A percentile compares a stretch with the other conserved stretches of the same genome.
Conservation (phyloP, 495 filamentous ascomycete genomes). For the Mytilinidion resinicola region DNA sequence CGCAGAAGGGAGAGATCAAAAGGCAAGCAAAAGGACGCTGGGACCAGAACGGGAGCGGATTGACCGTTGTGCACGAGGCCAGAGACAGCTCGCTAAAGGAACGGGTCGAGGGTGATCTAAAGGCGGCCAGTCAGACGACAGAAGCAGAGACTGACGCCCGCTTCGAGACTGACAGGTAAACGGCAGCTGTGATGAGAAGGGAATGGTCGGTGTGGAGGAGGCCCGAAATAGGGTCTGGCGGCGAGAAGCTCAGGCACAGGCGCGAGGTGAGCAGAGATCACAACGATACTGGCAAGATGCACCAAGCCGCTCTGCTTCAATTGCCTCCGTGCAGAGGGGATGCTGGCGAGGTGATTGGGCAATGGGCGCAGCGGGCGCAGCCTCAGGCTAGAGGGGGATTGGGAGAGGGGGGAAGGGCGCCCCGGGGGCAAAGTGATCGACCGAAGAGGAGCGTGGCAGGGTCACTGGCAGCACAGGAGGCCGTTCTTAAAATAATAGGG, state of each 20-base stretch:
- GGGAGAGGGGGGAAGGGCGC: conserved; percentile 7
- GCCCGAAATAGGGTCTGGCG: conserved; percentile 7
- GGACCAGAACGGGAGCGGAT: conserved; percentile 20
- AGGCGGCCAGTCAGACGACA: conserved; percentile 20
- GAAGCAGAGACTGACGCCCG: conserved; percentile 9
- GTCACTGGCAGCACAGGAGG: not conserved
- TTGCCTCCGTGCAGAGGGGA: conserved; percentile 19
- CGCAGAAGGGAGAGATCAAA: conserved; percentile 1
- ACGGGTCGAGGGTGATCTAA: conserved; percentile 21
- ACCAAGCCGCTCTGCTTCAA: conserved; percentile 26
- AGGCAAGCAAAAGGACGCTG: not conserved
- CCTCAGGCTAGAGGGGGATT: conserved; percentile 8
- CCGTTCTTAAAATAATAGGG: conserved; percentile 5
- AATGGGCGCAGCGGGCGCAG: conserved; percentile 4
- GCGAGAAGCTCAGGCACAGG: conserved; percentile 5
- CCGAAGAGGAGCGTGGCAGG: conserved; percentile 5
- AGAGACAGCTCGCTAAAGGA: conserved; percentile 24
- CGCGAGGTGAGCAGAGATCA: conserved; percentile 5
- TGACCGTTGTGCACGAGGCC: conserved; percentile 9
- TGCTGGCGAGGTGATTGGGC: conserved; percentile 17
- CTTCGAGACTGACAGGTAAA: conserved; percentile 15
- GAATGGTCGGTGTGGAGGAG: conserved; percentile 6
- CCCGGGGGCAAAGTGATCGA: conserved; percentile 26
- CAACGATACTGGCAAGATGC: conserved; percentile 11
- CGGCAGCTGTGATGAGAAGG: conserved; percentile 12